A percentile compares a stretch with the other conserved stretches of the same genome.
Conservation (phyloP, 2,329 filamentous ascomycete genomes). For the Fusarium praegraminearum region DNA sequence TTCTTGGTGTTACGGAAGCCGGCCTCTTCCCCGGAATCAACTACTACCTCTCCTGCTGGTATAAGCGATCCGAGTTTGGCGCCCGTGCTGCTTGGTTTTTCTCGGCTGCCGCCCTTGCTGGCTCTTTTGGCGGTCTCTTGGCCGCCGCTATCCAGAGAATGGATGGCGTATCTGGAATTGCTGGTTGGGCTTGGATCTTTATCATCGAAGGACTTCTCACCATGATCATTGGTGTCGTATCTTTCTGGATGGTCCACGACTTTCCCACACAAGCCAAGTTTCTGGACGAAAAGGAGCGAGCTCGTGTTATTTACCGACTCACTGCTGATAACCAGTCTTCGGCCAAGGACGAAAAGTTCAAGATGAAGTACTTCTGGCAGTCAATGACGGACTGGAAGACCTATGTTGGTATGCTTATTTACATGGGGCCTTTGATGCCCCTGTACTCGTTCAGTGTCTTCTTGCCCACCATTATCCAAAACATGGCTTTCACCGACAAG, state of each 20-base stretch:
- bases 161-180: constrained; percentile 69
- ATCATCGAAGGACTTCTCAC: constrained; percentile 79
- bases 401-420: constrained; percentile 78
- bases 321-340: constrained; percentile 77
- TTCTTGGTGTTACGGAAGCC: constrained; percentile 79
- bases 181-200: constrained; percentile 75
- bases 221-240: constrained; percentile 73
- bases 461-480: constrained; percentile 80
- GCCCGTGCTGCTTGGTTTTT: constrained; percentile 87
- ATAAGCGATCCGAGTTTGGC: constrained; percentile 81
- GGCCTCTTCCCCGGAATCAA: constrained; percentile 82
- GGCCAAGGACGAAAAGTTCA: constrained; percentile 81
- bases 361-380: constrained; percentile 77
- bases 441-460: constrained; percentile 84
- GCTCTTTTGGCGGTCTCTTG: constrained; percentile 80
- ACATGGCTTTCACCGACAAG: constrained; percentile 57
- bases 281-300: constrained; percentile 75
- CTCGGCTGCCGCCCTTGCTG: constrained; percentile 82
- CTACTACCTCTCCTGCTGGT: constrained; percentile 89
- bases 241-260: constrained; percentile 84
- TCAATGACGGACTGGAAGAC: constrained; percentile 88
- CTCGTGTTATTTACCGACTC: constrained; percentile 77
- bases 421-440: constrained; percentile 79
- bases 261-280: constrained; percentile 84
- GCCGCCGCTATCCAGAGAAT: constrained; percentile 79